phyloP scores from a whole-genome alignment of 2,329 filamentous ascomycete species.

The Pseudogymnoascus sp. region DNA sequence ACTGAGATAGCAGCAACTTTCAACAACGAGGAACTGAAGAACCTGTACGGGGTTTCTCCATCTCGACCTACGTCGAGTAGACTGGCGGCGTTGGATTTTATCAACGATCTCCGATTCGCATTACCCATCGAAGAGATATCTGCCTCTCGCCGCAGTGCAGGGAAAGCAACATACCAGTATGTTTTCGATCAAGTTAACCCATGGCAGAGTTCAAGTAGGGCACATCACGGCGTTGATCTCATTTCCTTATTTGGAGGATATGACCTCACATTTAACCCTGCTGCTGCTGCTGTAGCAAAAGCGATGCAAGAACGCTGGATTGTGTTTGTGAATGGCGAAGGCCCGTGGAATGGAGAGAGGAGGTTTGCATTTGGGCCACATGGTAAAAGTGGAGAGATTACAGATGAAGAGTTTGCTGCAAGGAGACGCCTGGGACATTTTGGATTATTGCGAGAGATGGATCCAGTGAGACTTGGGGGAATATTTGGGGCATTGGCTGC shows the following conservation, averaged over 20 bases:
- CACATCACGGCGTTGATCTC: conserved; percentile 42
- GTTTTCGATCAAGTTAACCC: conserved; percentile 40
- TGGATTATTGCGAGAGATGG: conserved; percentile 27
- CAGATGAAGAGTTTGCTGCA: conserved; percentile 27
- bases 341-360: conserved; percentile 31
- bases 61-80: conserved; percentile 35
- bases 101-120: conserved; percentile 30
- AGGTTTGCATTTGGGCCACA: conserved; percentile 36
- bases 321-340: conserved; percentile 30
- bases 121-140: conserved; percentile 23
- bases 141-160: conserved; percentile 14
- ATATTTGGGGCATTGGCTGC: conserved; percentile 30
- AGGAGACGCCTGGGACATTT: conserved; percentile 30
- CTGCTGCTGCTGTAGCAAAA: conserved; percentile 28
- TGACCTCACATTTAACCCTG: conserved; percentile 30
- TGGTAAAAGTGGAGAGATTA: conserved; percentile 30
- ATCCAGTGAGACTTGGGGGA: conserved; percentile 26
- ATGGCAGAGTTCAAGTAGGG: conserved; percentile 38
- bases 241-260: conserved; percentile 37
- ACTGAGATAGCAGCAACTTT: conserved; percentile 31
- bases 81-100: conserved; percentile 34
- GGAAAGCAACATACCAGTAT: conserved; percentile 33
- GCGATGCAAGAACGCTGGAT: conserved; percentile 37
- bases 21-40: conserved; percentile 28
- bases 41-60: conserved; percentile 35